Evolutionary conservation across 352 stramenopile species (phyloP), one percentile per base, ranked within the genome.

Genomic region (Pythium dissotocum): DNA sequence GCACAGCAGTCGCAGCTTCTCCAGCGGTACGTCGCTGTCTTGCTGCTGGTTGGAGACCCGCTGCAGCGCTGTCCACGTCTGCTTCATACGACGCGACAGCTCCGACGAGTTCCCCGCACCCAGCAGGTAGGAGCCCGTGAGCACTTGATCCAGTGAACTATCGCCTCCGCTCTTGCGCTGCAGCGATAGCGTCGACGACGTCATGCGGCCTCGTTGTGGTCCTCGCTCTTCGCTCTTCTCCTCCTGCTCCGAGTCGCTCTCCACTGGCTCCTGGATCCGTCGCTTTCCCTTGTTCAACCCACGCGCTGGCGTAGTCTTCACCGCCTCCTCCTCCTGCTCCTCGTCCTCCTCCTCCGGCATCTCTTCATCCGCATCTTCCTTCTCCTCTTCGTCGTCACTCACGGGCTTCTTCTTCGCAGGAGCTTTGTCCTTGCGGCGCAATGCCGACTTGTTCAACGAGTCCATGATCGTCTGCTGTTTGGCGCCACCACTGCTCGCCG

Each of bases 61-160:
- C 56, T 89, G 83, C 13, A 94, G 62, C 35, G 66, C 61, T 16
- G 71, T 55, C 77, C 73, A 91, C 51, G 72, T 82, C 40, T 85
- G 63, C 63, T 90, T 82, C 18, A 94, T 70, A 14, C 80, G 62
- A 18, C 81, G 77, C 24, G 70, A 74, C 18, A 94, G 64, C 48
- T 78, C 70, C 0, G 79, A 75, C n/a, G 69, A 49, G 30, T 77
- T 82, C 9, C 77, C 69, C 9, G 76, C 67, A 1, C 57, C n/a
- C n/a, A 73, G 36, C 32, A 86, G 63, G 36, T 73, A 80, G 42
- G 65, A 68, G 2, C 71, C 71, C 6, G 71, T 69, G 7, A 77
- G 62, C 21, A 77, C 36, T 10, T 59, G 28, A 21, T 24, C 44
- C 32, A 60, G 63, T 16, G 32, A 36, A 8, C 61, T 7, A 14